Conservation (phyloP, 306 rosid species). For the Vigna mungo region DNA sequence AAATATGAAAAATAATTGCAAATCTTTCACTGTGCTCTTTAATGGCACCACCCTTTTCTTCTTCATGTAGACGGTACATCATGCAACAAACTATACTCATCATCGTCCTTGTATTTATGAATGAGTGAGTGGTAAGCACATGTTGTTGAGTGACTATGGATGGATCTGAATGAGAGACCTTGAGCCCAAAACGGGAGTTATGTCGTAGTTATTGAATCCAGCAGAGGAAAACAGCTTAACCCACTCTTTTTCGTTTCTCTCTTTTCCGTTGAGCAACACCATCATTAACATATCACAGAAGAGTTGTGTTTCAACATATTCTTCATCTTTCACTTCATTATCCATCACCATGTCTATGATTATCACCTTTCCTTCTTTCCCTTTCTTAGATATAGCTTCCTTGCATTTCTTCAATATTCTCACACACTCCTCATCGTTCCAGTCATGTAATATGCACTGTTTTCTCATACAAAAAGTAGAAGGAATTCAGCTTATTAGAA, state of each 20-base stretch:
- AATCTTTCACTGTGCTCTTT: too few relatives aligned
- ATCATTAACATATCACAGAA: constrained; percentile 46
- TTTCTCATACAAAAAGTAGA: background rate
- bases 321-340: background rate
- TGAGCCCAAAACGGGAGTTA: constrained; percentile 25
- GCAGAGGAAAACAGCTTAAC: constrained; percentile 24
- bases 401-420: constrained; percentile 35
- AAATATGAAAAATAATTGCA: too few relatives aligned
- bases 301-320: constrained; percentile 20
- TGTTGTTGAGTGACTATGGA: background rate
- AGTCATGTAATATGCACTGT: constrained; percentile 41
- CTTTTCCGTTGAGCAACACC: constrained; percentile 16
- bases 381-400: background rate
- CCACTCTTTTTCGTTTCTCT: constrained; percentile 40
- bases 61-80: too few relatives aligned
- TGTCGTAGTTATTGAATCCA: constrained; percentile 19
- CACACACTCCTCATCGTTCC: constrained; percentile 38
- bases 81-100: too few relatives aligned
- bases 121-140: background rate
- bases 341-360: constrained; percentile 40
- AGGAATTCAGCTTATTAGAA: background rate
- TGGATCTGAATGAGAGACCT: constrained; percentile 36
- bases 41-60: too few relatives aligned
- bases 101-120: background rate
- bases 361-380: constrained; percentile 28